Conservation (phyloP, 163 green algal species). For the Volvox carteri region DNA sequence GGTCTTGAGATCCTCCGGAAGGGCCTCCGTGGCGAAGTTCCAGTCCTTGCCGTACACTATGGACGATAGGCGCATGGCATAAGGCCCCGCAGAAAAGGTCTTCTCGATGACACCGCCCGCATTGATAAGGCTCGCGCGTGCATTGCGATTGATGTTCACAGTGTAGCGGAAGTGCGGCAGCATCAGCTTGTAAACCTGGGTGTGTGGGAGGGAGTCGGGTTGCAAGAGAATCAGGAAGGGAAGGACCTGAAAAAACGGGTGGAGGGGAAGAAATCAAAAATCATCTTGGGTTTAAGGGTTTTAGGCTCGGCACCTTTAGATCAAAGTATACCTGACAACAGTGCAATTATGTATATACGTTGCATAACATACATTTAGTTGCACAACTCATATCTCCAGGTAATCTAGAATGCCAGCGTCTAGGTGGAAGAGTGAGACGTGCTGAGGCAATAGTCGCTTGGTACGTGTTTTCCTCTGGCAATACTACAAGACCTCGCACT, state of each 20-base stretch:
- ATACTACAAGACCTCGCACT: no score
- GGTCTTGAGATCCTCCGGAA: slow-evolving; percentile 63
- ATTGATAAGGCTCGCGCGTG: slow-evolving; percentile 67
- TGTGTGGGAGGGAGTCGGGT: neutral
- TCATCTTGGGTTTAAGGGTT: neutral
- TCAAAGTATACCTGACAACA: no score
- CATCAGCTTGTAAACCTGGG: slow-evolving; percentile 21
- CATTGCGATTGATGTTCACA: slow-evolving; percentile 70
- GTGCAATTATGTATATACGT: no score
- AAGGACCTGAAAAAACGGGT: no score
- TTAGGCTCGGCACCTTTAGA: no score
- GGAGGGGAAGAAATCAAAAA: no score
- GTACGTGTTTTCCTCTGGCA: no score
- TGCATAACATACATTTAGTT: no score
- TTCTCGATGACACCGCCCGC: slow-evolving; percentile 67
- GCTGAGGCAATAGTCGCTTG: no score
- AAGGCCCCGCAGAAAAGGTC: slow-evolving; percentile 62
- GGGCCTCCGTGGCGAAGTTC: slow-evolving; percentile 66
- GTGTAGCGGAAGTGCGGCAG: slow-evolving; percentile 73
- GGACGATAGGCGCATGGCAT: slow-evolving; percentile 59
- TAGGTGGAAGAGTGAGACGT: neutral
- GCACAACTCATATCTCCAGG: no score
- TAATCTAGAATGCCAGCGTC: no score
- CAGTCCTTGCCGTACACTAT: slow-evolving; percentile 64
- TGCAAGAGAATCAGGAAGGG: no score